Percentiles rank a stretch among this genome's conserved stretches.
These are phyloP conservation scores for Phyllosticta ampelicida DNA, from an alignment of 2,329 filamentous ascomycete genomes.

Conservation along the genomic window DNA sequence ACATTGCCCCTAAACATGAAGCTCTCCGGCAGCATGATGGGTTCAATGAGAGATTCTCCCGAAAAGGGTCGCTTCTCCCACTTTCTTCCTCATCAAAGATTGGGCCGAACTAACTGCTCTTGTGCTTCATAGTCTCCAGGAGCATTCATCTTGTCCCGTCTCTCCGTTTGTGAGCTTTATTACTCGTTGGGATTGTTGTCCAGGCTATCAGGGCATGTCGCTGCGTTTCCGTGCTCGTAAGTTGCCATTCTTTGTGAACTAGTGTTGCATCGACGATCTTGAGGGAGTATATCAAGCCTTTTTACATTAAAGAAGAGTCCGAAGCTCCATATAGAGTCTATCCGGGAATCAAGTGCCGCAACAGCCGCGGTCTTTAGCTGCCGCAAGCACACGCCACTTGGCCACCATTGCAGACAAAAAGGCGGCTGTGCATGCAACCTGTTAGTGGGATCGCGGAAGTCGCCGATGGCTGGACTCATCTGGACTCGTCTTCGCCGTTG, in stretches of 20 bases:
- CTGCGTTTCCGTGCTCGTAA: background rate
- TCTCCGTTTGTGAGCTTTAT: background rate
- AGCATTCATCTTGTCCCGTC: background rate
- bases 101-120: background rate
- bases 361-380: background rate
- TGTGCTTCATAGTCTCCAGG: background rate
- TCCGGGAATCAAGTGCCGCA: background rate
- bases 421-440: background rate
- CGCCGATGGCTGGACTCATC: no score
- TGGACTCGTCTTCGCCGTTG: no score
- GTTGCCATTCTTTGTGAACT: no score
- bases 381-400: background rate
- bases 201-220: background rate
- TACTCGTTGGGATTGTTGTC: background rate
- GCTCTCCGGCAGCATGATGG: background rate
- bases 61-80: background rate
- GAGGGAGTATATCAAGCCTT: no score
- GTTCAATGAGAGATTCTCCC: background rate
- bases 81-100: background rate
- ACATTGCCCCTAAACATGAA: background rate
- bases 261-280: no score
- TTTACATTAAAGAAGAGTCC: background rate
- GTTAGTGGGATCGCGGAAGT: no score
- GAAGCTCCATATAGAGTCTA: background rate
- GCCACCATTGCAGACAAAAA: background rate